Evolutionary conservation across 2,329 filamentous ascomycete genomes (phyloP).

Genomic region (Arthrinium phaeospermum): DNA sequence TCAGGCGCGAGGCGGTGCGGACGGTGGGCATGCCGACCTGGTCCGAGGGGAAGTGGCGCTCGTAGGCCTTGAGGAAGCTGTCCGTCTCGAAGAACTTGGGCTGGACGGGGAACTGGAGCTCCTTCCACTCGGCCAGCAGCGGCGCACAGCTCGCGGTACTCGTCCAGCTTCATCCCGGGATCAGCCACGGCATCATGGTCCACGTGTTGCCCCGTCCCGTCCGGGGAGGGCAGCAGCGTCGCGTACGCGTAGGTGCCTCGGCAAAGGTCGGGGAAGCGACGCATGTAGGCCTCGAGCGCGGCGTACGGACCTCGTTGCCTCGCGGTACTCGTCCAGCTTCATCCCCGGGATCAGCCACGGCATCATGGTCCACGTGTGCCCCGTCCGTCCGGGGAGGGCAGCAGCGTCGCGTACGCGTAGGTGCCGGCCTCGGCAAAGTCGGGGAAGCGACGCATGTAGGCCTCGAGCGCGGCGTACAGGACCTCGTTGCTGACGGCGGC

Average conservation of each 20-base stretch:
- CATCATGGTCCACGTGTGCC: conserved; percentile 34
- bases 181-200: conserved; percentile 39
- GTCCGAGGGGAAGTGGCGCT: conserved; percentile 43
- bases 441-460: conserved; percentile 40
- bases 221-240: conserved; percentile 14
- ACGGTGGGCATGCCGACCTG: conserved; percentile 33
- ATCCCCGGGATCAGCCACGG: conserved; percentile 42
- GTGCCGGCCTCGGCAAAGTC: conserved; percentile 35
- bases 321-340: conserved; percentile 37
- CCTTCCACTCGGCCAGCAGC: conserved; percentile 34
- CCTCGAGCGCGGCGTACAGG: conserved; percentile 38
- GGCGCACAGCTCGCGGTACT: conserved; percentile 39
- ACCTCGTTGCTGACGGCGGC: conserved; percentile 27
- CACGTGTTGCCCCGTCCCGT: conserved; percentile 31
- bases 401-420: conserved; percentile 28
- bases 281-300: conserved; percentile 40
- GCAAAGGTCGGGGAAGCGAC: conserved; percentile 37
- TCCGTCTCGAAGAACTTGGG: conserved; percentile 39
- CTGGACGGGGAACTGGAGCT: conserved; percentile 33
- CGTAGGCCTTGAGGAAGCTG: conserved; percentile 41
- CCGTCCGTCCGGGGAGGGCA: conserved; percentile 18
- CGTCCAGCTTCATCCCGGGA: conserved; percentile 38
- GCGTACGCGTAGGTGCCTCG: conserved; percentile 31
- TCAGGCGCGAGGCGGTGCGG: conserved; percentile 42
- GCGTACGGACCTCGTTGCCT: conserved; percentile 31